Evolutionary conservation across 2,329 filamentous ascomycete genomes (phyloP).

Genomic region (Cordyceps cateniannulata): DNA sequence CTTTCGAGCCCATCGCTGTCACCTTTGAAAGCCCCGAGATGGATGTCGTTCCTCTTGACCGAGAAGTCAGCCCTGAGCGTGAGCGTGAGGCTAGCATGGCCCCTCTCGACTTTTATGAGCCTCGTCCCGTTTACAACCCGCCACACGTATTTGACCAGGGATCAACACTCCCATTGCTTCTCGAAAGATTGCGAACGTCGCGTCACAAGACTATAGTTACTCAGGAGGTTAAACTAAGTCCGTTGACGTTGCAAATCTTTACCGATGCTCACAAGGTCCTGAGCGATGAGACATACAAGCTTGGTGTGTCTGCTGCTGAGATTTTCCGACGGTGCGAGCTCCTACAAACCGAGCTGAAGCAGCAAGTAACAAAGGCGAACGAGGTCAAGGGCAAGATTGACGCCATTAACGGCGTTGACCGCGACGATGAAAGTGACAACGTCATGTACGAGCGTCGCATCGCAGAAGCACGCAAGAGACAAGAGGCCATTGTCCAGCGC

Average conservation of each 20-base stretch:
- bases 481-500: slow-evolving; percentile 49
- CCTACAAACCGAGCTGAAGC: slow-evolving; percentile 59
- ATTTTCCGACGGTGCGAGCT: slow-evolving; percentile 65
- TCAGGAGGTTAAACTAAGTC: slow-evolving; percentile 63
- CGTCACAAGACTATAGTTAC: slow-evolving; percentile 55
- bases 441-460: slow-evolving; percentile 55
- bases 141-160: slow-evolving; percentile 52
- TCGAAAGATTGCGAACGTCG: slow-evolving; percentile 51
- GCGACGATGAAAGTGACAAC: slow-evolving; percentile 45
- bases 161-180: slow-evolving; percentile 49
- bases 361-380: slow-evolving; percentile 60
- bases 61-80: slow-evolving; percentile 35
- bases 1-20: slow-evolving; percentile 51
- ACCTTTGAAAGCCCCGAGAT: slow-evolving; percentile 53
- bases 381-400: slow-evolving; percentile 63
- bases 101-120: slow-evolving; percentile 49
- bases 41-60: slow-evolving; percentile 36
- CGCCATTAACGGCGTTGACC: slow-evolving; percentile 43
- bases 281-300: slow-evolving; percentile 59
- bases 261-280: slow-evolving; percentile 67
- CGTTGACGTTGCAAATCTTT: slow-evolving; percentile 64
- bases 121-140: slow-evolving; percentile 61
- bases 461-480: slow-evolving; percentile 45
- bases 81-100: slow-evolving; percentile 36
- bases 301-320: slow-evolving; percentile 65